Percentiles rank a stretch among this genome's conserved stretches.
Conservation (phyloP, 2,329 filamentous ascomycete species). For the Scedosporium apiospermum region DNA sequence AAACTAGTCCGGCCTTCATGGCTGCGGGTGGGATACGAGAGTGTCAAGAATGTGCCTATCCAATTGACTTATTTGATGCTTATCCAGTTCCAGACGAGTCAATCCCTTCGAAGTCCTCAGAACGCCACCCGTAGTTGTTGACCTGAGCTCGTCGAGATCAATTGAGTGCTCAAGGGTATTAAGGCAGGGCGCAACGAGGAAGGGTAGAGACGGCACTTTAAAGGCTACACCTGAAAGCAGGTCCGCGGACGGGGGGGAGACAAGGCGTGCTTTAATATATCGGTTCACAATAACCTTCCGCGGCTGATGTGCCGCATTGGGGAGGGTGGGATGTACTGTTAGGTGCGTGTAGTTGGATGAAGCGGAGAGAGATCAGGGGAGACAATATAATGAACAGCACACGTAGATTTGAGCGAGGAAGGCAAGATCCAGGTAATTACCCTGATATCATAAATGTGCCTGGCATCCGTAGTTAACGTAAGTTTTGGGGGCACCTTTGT, state of each 20-base stretch:
- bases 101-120: not conserved
- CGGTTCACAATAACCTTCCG: not conserved
- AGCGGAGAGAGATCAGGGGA: not conserved
- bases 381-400: not conserved
- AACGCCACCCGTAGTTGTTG: not conserved
- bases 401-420: slow-evolving; percentile 5
- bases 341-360: not conserved
- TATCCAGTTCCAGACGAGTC: not conserved
- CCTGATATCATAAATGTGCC: not conserved
- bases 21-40: not conserved
- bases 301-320: not conserved
- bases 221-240: not conserved
- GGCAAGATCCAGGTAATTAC: slow-evolving; percentile 5
- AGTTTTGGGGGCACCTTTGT: not conserved
- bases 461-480: not conserved
- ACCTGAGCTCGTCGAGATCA: not conserved
- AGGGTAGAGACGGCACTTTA: not conserved
- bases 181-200: not conserved
- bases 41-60: no score
- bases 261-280: not conserved
- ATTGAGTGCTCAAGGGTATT: not conserved
- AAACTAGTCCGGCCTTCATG: not conserved
- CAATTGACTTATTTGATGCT: not conserved
- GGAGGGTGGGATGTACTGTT: not conserved
- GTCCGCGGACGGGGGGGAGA: not conserved